Evolutionary conservation across 768 basidiomycete species (phyloP), one percentile per base, ranked within the genome.

Genomic region (Strobilomyces dryophilus): DNA sequence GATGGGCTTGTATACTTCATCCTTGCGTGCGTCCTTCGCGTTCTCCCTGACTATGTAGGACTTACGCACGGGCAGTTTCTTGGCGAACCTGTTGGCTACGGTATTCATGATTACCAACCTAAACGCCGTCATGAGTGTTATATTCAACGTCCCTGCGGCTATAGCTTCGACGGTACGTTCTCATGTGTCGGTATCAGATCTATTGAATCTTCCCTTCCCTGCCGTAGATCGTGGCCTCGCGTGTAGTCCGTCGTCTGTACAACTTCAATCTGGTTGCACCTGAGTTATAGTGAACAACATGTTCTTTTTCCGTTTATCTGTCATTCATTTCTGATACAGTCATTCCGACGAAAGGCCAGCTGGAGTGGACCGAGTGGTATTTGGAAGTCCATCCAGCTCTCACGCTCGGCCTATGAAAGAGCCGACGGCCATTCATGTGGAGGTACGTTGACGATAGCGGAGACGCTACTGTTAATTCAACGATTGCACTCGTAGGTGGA

Each of bases 1-100:
- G 86, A 89, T 52, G 87, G 87, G 18, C 68, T 91, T 11, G 80
- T 87, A 49, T 90, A 79, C 70, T 90, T 90, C 71, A 68, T 90
- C 55, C 78, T 90, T 46, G 88, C 88, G 80, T 87, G 59, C 50
- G 82, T 73, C 11, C 34, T 31, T 44, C 5, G 20, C 8, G 1
- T 8, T 4, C 5, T 50, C 20, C 42, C 39, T 49, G 49, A 26
- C 67, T 74, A 74, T 56, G 54, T 74, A 26, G 14, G 36, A 21
- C 52, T 59, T 37, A 62, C 32, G n/a, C 12, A n/a, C 5, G 24
- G 2, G 4, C 49, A 75, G 74, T 26, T 76, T 78, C 52, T 57
- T 74, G 48, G 69, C 71, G 15, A 77, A 77, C 47, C 18, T 73
- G 42, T 41, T 75, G 51, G 76, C 76, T 1, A 76, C 76, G 37